These are phyloP conservation scores for Phytophthora colocasiae DNA, from an alignment of 352 stramenopile species.

Conservation along the genomic window DNA sequence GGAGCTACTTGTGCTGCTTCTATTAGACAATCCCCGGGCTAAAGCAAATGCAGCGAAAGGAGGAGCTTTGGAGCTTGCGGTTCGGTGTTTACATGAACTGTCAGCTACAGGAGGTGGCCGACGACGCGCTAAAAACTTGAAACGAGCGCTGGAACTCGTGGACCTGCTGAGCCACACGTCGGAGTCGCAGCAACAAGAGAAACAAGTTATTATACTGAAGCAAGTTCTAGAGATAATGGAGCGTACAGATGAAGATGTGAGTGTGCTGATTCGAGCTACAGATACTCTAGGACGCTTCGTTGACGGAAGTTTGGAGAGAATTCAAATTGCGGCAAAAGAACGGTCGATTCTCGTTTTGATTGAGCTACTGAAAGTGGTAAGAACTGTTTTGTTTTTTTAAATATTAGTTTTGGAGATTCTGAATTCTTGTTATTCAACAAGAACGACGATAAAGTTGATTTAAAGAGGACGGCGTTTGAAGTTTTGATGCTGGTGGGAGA, in stretches of 20 bases:
- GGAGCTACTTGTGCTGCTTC: conserved; percentile 49
- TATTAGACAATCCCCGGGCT: conserved; percentile 31
- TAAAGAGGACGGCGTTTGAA: conserved; percentile 53
- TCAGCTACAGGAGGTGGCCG: conserved; percentile 29
- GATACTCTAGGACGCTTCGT: conserved; percentile 52
- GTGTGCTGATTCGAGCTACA: conserved; percentile 43
- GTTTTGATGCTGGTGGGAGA: conserved; percentile 50
- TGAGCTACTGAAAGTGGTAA: conserved; percentile 41
- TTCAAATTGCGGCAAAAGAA: conserved; percentile 43
- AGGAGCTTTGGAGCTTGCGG: conserved; percentile 42
- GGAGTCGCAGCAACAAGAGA: conserved; percentile 24
- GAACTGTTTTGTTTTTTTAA: neutral
- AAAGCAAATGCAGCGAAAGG: conserved; percentile 20
- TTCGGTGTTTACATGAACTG: conserved; percentile 28
- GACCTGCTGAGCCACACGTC: conserved; percentile 33
- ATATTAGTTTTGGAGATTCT: neutral
- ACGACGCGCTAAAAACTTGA: conserved; percentile 49
- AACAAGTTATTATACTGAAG: conserved; percentile 33
- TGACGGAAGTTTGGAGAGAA: conserved; percentile 34
- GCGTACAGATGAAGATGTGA: conserved; percentile 39
- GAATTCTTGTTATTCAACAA: conserved; percentile 4
- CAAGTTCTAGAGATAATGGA: conserved; percentile 37
- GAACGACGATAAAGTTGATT: conserved; percentile 32
- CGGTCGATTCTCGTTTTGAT: conserved; percentile 43
- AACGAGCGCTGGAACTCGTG: conserved; percentile 52